Conservation (phyloP, 2,329 filamentous ascomycete genomes). For the Scedosporium dehoogii region DNA sequence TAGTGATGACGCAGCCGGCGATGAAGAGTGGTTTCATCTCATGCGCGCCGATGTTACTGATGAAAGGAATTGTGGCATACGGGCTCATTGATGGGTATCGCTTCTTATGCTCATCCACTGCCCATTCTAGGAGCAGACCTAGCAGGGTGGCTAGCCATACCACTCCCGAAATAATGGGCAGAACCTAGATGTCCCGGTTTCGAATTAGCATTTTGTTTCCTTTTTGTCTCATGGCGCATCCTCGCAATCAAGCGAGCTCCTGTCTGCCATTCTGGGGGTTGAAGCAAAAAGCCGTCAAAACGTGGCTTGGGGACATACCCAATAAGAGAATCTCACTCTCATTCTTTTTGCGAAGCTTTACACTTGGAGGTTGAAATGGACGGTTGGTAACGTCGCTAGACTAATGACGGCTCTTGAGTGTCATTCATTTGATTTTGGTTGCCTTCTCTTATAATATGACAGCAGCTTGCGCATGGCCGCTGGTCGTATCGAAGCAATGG, state of each 20-base stretch:
- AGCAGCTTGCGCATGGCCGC: neutral
- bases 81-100: slow-evolving; percentile 51
- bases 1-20: slow-evolving; percentile 58
- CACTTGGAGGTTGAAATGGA: neutral
- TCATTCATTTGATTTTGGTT: neutral
- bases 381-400: neutral
- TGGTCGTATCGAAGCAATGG: neutral
- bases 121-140: slow-evolving; percentile 62
- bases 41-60: slow-evolving; percentile 54
- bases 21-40: slow-evolving; percentile 71
- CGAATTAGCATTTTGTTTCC: neutral
- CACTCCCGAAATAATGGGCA: slow-evolving; percentile 58
- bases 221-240: slow-evolving; percentile 1
- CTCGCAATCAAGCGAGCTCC: neutral
- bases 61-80: slow-evolving; percentile 57
- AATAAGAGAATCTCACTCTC: slow-evolving; percentile 23
- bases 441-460: neutral
- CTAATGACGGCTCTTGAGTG: neutral
- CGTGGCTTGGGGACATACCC: slow-evolving; percentile 20
- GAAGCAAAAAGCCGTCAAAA: neutral
- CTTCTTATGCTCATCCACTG: slow-evolving; percentile 39
- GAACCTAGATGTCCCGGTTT: slow-evolving; percentile 31
- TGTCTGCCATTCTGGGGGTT: neutral
- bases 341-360: neutral
- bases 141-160: slow-evolving; percentile 60